These are phyloP conservation scores for Maudiozyma humilis DNA, from an alignment of 1,139 yeast species.

Conservation along the genomic window DNA sequence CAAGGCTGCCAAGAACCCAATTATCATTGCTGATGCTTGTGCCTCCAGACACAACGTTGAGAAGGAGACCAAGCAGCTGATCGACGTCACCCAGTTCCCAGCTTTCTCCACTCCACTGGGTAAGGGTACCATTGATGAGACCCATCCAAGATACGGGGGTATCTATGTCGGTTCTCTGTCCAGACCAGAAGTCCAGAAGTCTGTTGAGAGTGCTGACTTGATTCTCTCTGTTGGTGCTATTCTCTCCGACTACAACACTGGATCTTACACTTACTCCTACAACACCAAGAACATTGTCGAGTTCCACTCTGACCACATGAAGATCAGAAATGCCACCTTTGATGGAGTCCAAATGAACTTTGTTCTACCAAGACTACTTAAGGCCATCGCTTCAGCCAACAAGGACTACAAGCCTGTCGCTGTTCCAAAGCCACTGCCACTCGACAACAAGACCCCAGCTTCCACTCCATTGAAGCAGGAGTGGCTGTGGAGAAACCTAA, in stretches of 20 bases:
- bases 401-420: not conserved
- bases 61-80: not conserved
- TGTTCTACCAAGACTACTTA: not conserved
- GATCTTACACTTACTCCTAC: not conserved
- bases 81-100: not conserved
- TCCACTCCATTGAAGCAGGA: not conserved
- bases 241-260: slow-evolving; percentile 1
- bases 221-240: not conserved
- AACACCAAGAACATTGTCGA: too few relatives aligned
- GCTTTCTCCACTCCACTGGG: not conserved
- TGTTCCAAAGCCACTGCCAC: slow-evolving; percentile 1
- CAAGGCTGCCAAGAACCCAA: not conserved
- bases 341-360: not conserved
- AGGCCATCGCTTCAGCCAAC: not conserved
- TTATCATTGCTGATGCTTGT: not conserved
- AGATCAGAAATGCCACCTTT: slow-evolving; percentile 1
- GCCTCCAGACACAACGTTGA: not conserved
- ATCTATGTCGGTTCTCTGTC: too few relatives aligned
- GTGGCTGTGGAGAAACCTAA: too few relatives aligned
- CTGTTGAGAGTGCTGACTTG: not conserved
- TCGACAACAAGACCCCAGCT: not conserved
- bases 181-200: not conserved
- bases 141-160: too few relatives aligned
- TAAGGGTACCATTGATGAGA: too few relatives aligned
- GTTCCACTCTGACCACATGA: too few relatives aligned